Evolutionary conservation across 2,329 filamentous ascomycete genomes (phyloP), one percentile per base, ranked within the genome.

Genomic region (Verticillium alfalfae): DNA sequence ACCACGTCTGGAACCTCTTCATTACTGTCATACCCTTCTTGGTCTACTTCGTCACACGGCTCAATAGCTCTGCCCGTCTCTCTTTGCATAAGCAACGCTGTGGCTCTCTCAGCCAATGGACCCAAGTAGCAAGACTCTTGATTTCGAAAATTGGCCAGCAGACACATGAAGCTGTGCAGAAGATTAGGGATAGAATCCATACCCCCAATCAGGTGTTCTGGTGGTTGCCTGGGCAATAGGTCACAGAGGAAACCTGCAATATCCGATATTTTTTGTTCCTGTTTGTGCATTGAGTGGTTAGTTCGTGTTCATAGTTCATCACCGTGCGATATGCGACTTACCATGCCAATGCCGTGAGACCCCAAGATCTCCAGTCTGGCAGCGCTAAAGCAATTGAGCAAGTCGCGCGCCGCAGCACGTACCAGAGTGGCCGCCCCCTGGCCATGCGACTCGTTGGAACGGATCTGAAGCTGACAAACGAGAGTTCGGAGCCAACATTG

Each of bases 221-320:
- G 56, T 8, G 38, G 34, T 37, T 41, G 37, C 12, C 9, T 58
- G 18, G 56, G 56, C 2, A 68, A 58, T 3, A 66, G 49, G n/a
- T 68, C 66, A 56, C 65, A 67, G n/a, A 68, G 58, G 34, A 64
- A 68, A 52, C 60, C 62, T 31, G 67, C 67, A 26, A 65, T 63
- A 37, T 67, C 67, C 7, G 61, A 66, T 26, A 68, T 41, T 45
- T 68, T 68, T 58, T 65, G 65, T 57, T 68, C 67, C 67, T 68
- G 45, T 13, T 54, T 13, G 36, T 10, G 36, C 13, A 13, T 13
- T 13, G 36, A 37, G 36, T 37, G 36, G 9, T 37, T 13, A 37
- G 9, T 26, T 34, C 15, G 13, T 8, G 5, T 13, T 56, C 15
- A 55, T 37, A 22, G 9, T 26, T 26, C 37, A 18, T 18, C 16